These are phyloP conservation scores for Cyclocybe cylindracea DNA, from an alignment of 768 basidiomycete species.

Conservation along the genomic window DNA sequence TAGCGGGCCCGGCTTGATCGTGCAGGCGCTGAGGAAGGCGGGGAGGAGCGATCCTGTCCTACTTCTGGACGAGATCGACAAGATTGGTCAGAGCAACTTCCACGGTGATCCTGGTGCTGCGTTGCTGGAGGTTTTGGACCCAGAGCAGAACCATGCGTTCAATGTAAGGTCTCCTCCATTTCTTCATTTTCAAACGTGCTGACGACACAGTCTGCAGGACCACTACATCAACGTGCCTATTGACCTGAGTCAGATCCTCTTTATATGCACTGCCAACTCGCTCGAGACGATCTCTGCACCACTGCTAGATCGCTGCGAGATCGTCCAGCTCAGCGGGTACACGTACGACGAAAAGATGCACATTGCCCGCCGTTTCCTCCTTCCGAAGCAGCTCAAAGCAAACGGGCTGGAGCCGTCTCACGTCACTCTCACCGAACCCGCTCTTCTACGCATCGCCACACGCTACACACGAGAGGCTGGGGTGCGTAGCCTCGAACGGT, in stretches of 20 bases:
- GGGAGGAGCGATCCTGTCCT: constrained; percentile 81
- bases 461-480: constrained; percentile 91
- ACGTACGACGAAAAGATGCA: constrained; percentile 91
- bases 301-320: constrained; percentile 86
- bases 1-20: constrained; percentile 80
- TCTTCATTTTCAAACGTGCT: neutral
- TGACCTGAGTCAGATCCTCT: constrained; percentile 85
- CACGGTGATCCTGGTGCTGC: constrained; percentile 94
- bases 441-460: constrained; percentile 70
- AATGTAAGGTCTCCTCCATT: constrained; percentile 46
- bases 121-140: constrained; percentile 88
- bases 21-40: constrained; percentile 84
- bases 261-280: constrained; percentile 91
- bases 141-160: constrained; percentile 87
- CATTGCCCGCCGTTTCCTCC: constrained; percentile 83
- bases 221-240: constrained; percentile 91
- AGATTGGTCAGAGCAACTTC: constrained; percentile 83
- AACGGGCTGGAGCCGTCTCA: constrained; percentile 71
- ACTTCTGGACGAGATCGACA: constrained; percentile 91
- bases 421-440: constrained; percentile 67
- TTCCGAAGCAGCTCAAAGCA: constrained; percentile 83
- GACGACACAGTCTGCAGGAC: constrained; percentile 48
- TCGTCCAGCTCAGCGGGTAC: constrained; percentile 82
- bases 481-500: constrained; percentile 86
- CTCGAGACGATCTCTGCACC: constrained; percentile 89